These are phyloP conservation scores for Boletus tomentosulus DNA, from an alignment of 768 basidiomycete species.

Conservation along the genomic window DNA sequence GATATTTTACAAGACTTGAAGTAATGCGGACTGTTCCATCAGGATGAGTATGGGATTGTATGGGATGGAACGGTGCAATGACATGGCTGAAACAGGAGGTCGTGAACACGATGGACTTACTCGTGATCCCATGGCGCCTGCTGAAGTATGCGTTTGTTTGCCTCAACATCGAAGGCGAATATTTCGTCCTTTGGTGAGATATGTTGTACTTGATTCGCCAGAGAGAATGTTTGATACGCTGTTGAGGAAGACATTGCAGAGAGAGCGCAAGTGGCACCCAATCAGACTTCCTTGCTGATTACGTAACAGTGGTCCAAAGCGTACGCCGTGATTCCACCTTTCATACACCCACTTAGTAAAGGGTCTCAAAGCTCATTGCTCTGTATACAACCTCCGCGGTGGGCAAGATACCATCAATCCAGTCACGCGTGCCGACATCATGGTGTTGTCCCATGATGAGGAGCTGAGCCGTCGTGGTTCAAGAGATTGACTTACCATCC, in stretches of 20 bases:
- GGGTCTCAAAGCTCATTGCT: too few species aligned
- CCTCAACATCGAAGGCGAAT: conserved; percentile 67
- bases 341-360: too few species aligned
- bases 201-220: conserved; percentile 67
- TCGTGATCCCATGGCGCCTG: conserved; percentile 85
- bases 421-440: too few species aligned
- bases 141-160: conserved; percentile 59
- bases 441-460: too few species aligned
- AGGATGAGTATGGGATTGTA: not conserved
- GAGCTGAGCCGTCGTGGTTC: too few species aligned
- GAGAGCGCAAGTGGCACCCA: not conserved
- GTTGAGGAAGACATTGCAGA: conserved; percentile 37
- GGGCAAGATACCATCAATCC: too few species aligned
- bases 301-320: not conserved
- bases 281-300: not conserved
- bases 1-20: conserved; percentile 94
- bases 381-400: too few species aligned
- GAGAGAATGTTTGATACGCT: conserved; percentile 69
- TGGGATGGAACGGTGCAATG: not conserved
- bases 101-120: conserved; percentile 40
- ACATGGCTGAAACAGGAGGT: conserved; percentile 1
- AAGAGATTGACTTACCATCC: too few species aligned
- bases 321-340: too few species aligned
- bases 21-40: conserved; percentile 57
- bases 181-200: conserved; percentile 77